phyloP scores from a whole-genome alignment of 2,329 filamentous ascomycete genomes.

The Alternaria sp. region DNA sequence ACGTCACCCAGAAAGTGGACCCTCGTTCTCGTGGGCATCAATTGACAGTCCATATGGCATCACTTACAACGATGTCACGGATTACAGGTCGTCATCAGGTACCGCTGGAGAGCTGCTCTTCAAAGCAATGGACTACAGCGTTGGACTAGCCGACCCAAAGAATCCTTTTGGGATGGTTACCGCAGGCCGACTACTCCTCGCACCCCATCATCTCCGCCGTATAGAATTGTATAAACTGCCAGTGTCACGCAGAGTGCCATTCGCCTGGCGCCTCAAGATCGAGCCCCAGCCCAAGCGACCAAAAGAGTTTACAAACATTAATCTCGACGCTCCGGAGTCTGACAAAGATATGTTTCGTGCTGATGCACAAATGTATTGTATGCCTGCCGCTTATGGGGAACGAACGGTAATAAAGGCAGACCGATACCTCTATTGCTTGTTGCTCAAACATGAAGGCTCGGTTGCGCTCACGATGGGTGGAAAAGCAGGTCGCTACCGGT shows the following conservation, averaged over 20 bases:
- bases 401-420: no score
- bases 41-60: constrained; percentile 27
- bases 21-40: constrained; percentile 34
- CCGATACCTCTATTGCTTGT: no score
- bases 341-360: no score
- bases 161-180: constrained; percentile 56
- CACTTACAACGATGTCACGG: constrained; percentile 22
- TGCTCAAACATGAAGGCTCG: no score
- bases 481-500: no score
- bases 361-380: no score
- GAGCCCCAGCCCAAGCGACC: neutral
- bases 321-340: no score
- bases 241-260: no score
- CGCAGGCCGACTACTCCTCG: constrained; percentile 4
- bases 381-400: no score
- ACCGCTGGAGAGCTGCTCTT: constrained; percentile 2
- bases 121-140: constrained; percentile 53
- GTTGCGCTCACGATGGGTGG: no score
- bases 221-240: constrained; percentile 1
- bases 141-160: constrained; percentile 75
- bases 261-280: no score
- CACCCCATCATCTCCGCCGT: constrained; percentile 5
- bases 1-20: constrained; percentile 13
- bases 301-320: neutral
- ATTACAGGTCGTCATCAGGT: neutral